Evolutionary conservation across 177 flowering plant genomes (phyloP).

Genomic region (Tripterygium wilfordii): DNA sequence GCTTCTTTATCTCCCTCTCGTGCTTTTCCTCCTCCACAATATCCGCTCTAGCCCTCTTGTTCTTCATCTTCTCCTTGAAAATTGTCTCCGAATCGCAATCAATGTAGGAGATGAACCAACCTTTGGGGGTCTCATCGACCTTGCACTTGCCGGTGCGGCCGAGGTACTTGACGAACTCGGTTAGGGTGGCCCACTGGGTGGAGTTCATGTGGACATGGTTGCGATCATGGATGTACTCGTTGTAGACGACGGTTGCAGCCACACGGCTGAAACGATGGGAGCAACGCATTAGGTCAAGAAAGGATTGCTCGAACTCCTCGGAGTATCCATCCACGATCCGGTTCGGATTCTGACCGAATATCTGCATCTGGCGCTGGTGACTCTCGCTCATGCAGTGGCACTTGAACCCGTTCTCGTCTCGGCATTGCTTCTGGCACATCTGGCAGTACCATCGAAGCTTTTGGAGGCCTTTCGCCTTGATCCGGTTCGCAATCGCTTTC

Average conservation of each 20-base stretch:
- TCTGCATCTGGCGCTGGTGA: slow-evolving; percentile 97
- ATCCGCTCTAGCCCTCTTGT: slow-evolving; percentile 64
- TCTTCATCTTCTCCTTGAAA: slow-evolving; percentile 74
- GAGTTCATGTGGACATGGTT: slow-evolving; percentile 98
- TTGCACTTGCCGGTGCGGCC: slow-evolving; percentile 84
- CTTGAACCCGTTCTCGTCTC: slow-evolving; percentile 95
- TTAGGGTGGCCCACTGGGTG: slow-evolving; percentile 86
- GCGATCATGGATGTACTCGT: slow-evolving; percentile 78
- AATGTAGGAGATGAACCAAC: slow-evolving; percentile 92
- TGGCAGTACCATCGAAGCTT: slow-evolving; percentile 95
- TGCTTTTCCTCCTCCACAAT: slow-evolving; percentile 83
- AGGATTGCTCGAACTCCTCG: slow-evolving; percentile 69
- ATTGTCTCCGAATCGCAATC: slow-evolving; percentile 83
- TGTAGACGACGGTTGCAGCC: slow-evolving; percentile 92
- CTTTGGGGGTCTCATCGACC: slow-evolving; percentile 93
- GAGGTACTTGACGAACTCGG: slow-evolving; percentile 82
- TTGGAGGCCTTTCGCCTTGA: slow-evolving; percentile 89
- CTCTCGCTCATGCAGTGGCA: slow-evolving; percentile 95
- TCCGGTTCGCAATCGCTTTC: slow-evolving; percentile 85
- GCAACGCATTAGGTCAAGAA: slow-evolving; percentile 81
- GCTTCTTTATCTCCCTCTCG: slow-evolving; percentile 69
- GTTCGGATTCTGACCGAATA: slow-evolving; percentile 84
- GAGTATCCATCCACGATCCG: slow-evolving; percentile 75
- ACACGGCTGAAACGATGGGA: slow-evolving; percentile 84
- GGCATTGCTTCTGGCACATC: slow-evolving; percentile 96